Conservation (phyloP, 1,284 basidiomycete genomes). For the Apiotrichum sp. region DNA sequence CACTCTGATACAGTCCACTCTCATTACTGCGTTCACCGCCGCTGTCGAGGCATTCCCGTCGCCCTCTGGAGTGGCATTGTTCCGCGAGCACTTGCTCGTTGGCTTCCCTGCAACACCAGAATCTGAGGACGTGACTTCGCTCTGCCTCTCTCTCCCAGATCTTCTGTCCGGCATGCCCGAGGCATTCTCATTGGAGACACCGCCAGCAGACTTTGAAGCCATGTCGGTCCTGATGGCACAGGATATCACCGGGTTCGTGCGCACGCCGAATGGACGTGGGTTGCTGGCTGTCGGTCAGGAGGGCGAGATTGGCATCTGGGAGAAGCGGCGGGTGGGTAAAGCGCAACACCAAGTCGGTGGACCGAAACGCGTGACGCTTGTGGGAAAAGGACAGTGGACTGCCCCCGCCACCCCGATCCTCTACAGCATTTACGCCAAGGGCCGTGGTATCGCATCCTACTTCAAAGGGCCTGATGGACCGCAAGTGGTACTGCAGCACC, state of each 20-base stretch:
- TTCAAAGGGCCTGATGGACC: slow-evolving; percentile 12
- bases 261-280: slow-evolving; percentile 46
- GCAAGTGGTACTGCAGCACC: slow-evolving; percentile 34
- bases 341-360: slow-evolving; percentile 10
- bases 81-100: slow-evolving; percentile 52
- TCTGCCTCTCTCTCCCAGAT: slow-evolving; percentile 17
- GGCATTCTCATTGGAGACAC: slow-evolving; percentile 5
- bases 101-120: slow-evolving; percentile 14
- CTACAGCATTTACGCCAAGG: slow-evolving; percentile 42
- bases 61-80: slow-evolving; percentile 58
- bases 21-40: slow-evolving; percentile 55
- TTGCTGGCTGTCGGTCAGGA: slow-evolving; percentile 31
- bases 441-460: slow-evolving; percentile 40
- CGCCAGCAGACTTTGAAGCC: slow-evolving; percentile 12
- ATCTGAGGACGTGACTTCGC: slow-evolving; percentile 9
- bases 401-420: slow-evolving; percentile 11
- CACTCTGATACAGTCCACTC: slow-evolving; percentile 70
- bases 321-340: slow-evolving; percentile 32
- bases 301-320: slow-evolving; percentile 40
- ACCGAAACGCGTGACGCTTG: slow-evolving; percentile 13
- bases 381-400: slow-evolving; percentile 39
- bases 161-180: slow-evolving; percentile 20
- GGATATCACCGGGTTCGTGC: slow-evolving; percentile 30
- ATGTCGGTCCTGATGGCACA: slow-evolving; percentile 26
- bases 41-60: slow-evolving; percentile 16